Conservation (phyloP, 1,139 yeast genomes). For the Yamadazyma conglobata region DNA sequence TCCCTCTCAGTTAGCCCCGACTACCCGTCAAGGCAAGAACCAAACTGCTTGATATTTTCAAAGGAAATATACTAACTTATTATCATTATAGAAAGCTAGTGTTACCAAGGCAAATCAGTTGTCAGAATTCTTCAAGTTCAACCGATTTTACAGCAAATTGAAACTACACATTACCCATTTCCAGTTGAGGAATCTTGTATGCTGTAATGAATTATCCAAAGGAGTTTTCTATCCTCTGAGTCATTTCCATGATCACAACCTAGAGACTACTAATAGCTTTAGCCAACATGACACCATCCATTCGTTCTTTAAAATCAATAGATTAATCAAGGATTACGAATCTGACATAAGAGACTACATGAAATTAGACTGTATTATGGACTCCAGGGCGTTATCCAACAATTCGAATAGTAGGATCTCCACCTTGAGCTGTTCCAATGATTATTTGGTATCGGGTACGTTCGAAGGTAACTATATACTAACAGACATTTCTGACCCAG, state of each 20-base stretch:
- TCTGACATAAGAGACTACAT: constrained; percentile 20
- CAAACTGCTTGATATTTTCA: too few species aligned
- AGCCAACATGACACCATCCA: constrained; percentile 23
- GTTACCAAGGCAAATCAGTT: constrained; percentile 18
- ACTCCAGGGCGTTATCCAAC: constrained; percentile 29
- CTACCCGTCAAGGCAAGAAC: too few species aligned
- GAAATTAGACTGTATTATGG: constrained; percentile 37
- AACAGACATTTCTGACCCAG: constrained; percentile 27
- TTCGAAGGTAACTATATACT: constrained; percentile 52
- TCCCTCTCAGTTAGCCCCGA: too few species aligned
- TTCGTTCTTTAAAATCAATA: constrained; percentile 35
- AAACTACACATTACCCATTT: constrained; percentile 54
- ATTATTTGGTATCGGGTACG: constrained; percentile 51
- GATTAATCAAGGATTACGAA: constrained; percentile 24
- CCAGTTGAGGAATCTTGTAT: constrained; percentile 52
- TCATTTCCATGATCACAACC: constrained; percentile 32
- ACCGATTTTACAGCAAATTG: constrained; percentile 41
- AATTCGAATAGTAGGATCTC: constrained; percentile 44
- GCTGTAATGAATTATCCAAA: constrained; percentile 33
- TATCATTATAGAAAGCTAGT: constrained; percentile 24
- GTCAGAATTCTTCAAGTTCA: constrained; percentile 37
- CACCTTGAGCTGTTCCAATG: constrained; percentile 43
- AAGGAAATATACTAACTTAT: constrained; percentile 16
- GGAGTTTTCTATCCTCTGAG: constrained; percentile 44
- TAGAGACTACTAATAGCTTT: constrained; percentile 21